phyloP scores from a whole-genome alignment of 768 basidiomycete species.

The Polyporus arcularius region DNA sequence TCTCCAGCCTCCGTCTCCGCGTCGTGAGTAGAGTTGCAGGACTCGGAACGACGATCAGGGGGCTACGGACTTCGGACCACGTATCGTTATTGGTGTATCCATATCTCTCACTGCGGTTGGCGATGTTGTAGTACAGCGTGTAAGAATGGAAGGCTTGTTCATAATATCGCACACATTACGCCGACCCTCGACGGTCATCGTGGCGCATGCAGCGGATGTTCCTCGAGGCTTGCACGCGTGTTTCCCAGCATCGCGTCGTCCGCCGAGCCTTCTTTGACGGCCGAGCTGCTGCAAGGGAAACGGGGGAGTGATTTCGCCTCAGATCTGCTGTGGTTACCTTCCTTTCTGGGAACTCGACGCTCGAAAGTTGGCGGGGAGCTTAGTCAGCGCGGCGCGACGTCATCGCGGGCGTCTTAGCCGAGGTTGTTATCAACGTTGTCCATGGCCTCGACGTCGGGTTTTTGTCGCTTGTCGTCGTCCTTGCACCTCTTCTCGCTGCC shows the following conservation, averaged over 20 bases:
- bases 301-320: constrained; percentile 17
- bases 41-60: constrained; percentile 9
- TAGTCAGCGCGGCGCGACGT: constrained; percentile 9
- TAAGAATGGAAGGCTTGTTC: constrained; percentile 7
- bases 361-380: constrained; percentile 1
- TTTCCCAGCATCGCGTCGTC: too few relatives aligned
- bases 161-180: too few relatives aligned
- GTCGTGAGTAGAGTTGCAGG: not conserved
- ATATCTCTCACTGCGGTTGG: not conserved
- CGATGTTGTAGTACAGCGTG: not conserved
- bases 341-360: constrained; percentile 10
- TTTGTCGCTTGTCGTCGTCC: constrained; percentile 7
- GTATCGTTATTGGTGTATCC: constrained; percentile 20
- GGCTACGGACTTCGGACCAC: not conserved
- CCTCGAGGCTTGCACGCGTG: not conserved
- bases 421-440: not conserved
- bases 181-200: too few relatives aligned
- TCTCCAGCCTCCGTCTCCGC: not conserved
- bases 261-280: constrained; percentile 1
- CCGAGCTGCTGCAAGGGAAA: not conserved
- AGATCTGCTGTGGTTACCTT: constrained; percentile 12
- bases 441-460: constrained; percentile 5
- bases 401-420: not conserved
- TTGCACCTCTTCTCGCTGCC: constrained; percentile 1
- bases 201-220: not conserved